These are phyloP conservation scores for Cutaneotrichosporon sp. DNA, from an alignment of 1,284 basidiomycete genomes.

Conservation along the genomic window DNA sequence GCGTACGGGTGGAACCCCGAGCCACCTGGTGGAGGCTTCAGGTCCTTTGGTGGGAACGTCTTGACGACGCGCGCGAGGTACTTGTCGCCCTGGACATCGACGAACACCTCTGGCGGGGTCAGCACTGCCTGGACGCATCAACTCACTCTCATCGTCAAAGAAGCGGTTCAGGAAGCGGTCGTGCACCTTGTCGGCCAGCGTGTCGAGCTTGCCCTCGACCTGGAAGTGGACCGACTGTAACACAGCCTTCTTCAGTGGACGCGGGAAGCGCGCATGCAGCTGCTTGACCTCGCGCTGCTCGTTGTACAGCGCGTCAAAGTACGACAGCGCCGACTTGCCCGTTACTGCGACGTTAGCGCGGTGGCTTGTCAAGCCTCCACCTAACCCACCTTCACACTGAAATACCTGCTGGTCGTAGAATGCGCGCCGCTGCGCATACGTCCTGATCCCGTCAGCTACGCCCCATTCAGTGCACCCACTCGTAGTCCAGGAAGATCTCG, in stretches of 20 bases:
- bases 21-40: constrained; percentile 54
- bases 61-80: constrained; percentile 56
- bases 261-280: constrained; percentile 87
- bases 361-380: constrained; percentile 9
- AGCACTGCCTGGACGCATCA: constrained; percentile 9
- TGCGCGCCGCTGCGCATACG: constrained; percentile 85
- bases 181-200: constrained; percentile 88
- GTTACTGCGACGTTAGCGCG: constrained; percentile 61
- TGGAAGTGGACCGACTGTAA: constrained; percentile 94
- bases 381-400: constrained; percentile 49
- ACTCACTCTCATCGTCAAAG: constrained; percentile 78
- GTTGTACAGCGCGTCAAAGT: constrained; percentile 89
- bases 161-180: constrained; percentile 96
- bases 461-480: constrained; percentile 62
- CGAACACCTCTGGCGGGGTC: constrained; percentile 66
- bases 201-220: constrained; percentile 92
- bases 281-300: constrained; percentile 85
- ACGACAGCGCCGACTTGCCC: constrained; percentile 88
- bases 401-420: constrained; percentile 80
- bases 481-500: constrained; percentile 92
- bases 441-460: constrained; percentile 57
- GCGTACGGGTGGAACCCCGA: constrained; percentile 60
- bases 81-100: constrained; percentile 80
- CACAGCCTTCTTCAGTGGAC: constrained; percentile 86
- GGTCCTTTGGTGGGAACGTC: constrained; percentile 55